phyloP scores from a whole-genome alignment of 2,329 filamentous ascomycete genomes.

The Trichoderma cornu-damae region DNA sequence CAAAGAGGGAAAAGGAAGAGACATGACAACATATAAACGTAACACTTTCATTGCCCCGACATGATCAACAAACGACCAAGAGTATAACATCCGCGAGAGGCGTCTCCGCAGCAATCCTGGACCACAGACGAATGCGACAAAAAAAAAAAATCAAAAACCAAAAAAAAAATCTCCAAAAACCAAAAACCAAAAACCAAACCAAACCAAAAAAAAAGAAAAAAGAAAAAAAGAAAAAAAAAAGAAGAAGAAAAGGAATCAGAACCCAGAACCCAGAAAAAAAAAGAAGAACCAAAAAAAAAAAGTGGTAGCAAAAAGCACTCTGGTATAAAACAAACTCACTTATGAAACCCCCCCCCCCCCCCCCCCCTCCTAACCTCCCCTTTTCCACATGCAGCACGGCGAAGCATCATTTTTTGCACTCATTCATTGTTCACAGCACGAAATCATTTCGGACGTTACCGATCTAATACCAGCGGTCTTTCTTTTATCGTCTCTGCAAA shows the following conservation, averaged over 20 bases:
- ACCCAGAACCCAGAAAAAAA: too few species aligned
- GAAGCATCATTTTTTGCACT: background rate
- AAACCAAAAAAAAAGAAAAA: too few species aligned
- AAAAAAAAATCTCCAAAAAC: too few species aligned
- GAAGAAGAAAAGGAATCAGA: too few species aligned
- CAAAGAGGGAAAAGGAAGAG: background rate
- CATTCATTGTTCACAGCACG: background rate
- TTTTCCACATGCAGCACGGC: background rate
- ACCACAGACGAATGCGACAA: background rate
- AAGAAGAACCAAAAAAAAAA: too few species aligned
- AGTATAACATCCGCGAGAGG: background rate
- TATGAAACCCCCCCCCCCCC: background rate
- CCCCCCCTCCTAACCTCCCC: too few species aligned
- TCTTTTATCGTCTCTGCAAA: slow-evolving; percentile 5
- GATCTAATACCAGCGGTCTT: slow-evolving; percentile 5
- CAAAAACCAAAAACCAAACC: too few species aligned
- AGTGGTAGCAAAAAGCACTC: slow-evolving; percentile 17
- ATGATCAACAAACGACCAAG: background rate
- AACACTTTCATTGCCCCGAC: background rate
- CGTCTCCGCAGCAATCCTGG: background rate
- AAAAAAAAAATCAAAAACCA: too few species aligned
- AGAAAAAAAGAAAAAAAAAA: too few species aligned
- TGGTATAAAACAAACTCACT: slow-evolving; percentile 19
- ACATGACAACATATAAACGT: background rate
- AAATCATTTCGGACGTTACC: background rate